Evolutionary conservation across 345 rosid genomes (phyloP).

Genomic region (Corymbia maculata): DNA sequence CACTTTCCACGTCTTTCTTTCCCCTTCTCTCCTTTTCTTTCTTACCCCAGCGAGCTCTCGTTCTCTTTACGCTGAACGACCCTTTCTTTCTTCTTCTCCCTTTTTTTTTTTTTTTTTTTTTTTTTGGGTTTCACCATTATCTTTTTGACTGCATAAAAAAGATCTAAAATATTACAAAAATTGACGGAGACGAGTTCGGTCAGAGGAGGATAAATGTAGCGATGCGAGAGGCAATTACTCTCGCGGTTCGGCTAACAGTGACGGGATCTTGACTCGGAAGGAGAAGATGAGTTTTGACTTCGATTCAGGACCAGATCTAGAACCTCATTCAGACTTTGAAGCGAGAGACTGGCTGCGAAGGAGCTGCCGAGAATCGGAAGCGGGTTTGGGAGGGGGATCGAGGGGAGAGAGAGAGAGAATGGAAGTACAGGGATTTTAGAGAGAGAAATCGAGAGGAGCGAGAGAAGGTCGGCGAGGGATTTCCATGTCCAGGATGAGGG

Average conservation of each 20-base stretch:
- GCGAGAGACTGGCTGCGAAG: neutral
- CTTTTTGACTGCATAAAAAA: neutral
- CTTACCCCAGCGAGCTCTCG: neutral
- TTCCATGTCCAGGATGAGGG: too few species aligned
- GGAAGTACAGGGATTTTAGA: too few species aligned
- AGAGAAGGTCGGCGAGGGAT: too few species aligned
- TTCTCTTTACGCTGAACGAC: neutral
- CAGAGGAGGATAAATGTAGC: neutral
- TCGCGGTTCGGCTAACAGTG: rapidly evolving
- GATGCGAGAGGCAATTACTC: neutral
- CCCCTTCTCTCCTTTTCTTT: too few species aligned
- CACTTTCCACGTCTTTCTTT: neutral
- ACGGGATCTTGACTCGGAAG: neutral
- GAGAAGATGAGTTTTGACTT: neutral
- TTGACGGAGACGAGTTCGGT: neutral
- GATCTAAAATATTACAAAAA: neutral
- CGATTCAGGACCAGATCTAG: neutral
- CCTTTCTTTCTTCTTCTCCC: neutral
- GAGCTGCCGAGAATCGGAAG: too few species aligned
- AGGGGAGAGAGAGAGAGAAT: too few species aligned
- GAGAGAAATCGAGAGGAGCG: too few species aligned
- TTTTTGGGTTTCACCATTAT: neutral
- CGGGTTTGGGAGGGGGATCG: too few species aligned
- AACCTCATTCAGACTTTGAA: neutral
- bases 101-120: too few species aligned